Percentiles rank a stretch among this genome's conserved stretches.
These are phyloP conservation scores for Trichoderma sp. DNA, from an alignment of 2,329 filamentous ascomycete species.

Conservation along the genomic window DNA sequence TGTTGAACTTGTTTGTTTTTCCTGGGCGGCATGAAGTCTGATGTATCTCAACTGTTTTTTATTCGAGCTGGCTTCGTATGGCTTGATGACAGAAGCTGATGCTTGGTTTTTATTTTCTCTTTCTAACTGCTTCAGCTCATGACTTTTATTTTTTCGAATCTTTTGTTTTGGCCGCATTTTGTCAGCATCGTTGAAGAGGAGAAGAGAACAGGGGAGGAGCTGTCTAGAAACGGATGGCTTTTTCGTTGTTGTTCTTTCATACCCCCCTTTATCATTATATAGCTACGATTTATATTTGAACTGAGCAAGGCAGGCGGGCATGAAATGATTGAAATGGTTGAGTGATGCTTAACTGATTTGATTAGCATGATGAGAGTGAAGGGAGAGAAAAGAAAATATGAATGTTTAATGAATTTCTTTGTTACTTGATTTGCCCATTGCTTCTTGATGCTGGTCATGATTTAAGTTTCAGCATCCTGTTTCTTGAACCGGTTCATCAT, in stretches of 20 bases:
- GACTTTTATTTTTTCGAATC: not conserved
- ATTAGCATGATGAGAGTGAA: not conserved
- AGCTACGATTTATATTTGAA: conserved; percentile 3
- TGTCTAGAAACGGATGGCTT: not conserved
- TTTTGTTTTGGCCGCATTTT: not conserved
- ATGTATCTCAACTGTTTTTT: conserved; percentile 6
- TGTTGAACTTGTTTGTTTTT: not conserved
- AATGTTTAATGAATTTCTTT: not conserved
- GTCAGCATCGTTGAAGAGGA: not conserved
- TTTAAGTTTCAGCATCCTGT: not conserved
- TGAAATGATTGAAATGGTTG: not conserved
- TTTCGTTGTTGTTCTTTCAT: not conserved
- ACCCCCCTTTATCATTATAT: not conserved
- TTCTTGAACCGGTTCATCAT: no score
- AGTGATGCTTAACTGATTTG: conserved; percentile 1
- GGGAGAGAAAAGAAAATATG: not conserved
- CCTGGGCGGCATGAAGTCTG: not conserved
- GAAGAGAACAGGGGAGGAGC: not conserved
- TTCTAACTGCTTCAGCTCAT: not conserved
- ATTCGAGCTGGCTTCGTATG: not conserved
- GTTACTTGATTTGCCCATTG: not conserved
- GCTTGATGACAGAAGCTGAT: conserved; percentile 1
- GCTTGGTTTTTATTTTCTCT: not conserved
- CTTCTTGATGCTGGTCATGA: not conserved
- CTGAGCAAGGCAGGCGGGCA: conserved; percentile 6